Evolutionary conservation across 148 eudicot species (phyloP).

Genomic region (Heliamphora exappendiculata): DNA sequence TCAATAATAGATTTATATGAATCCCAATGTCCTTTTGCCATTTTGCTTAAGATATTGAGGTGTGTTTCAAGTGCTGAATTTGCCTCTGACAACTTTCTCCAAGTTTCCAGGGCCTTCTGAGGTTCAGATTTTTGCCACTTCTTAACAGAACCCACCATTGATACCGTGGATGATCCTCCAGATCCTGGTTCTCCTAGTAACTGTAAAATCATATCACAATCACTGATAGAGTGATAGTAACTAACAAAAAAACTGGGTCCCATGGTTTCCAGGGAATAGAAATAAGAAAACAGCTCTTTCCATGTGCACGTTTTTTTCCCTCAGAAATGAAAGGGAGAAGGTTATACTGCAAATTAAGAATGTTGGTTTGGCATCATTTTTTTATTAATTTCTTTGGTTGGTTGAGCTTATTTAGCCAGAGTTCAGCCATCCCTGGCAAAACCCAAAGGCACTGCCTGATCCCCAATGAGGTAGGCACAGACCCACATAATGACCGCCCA

Average conservation of each 20-base stretch:
- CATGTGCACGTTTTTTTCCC: neutral
- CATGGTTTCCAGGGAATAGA: neutral
- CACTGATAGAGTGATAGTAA: neutral
- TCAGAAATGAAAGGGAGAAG: neutral
- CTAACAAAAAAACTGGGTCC: neutral
- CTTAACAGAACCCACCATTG: slow-evolving; percentile 98
- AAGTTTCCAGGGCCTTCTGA: slow-evolving; percentile 49
- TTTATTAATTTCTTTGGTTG: neutral
- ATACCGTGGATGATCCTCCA: slow-evolving; percentile 98
- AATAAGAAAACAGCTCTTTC: neutral
- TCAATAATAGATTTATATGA: slow-evolving; percentile 48
- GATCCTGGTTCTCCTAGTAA: slow-evolving; percentile 94
- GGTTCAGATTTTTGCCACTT: slow-evolving; percentile 98
- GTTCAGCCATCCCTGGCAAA: neutral
- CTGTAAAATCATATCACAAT: slow-evolving; percentile 35
- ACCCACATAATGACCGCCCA: no score
- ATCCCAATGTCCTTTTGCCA: slow-evolving; percentile 55
- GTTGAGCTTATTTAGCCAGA: neutral
- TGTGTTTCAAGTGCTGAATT: slow-evolving; percentile 59
- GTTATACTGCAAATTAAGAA: neutral
- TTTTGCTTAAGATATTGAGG: slow-evolving; percentile 44
- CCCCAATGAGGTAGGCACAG: no score
- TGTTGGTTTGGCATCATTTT: neutral
- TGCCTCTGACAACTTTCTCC: slow-evolving; percentile 72
- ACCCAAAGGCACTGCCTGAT: neutral